Base-by-base conservation (phyloP, 2,329 filamentous ascomycete genomes). In the Hypoxylon sp. region DNA sequence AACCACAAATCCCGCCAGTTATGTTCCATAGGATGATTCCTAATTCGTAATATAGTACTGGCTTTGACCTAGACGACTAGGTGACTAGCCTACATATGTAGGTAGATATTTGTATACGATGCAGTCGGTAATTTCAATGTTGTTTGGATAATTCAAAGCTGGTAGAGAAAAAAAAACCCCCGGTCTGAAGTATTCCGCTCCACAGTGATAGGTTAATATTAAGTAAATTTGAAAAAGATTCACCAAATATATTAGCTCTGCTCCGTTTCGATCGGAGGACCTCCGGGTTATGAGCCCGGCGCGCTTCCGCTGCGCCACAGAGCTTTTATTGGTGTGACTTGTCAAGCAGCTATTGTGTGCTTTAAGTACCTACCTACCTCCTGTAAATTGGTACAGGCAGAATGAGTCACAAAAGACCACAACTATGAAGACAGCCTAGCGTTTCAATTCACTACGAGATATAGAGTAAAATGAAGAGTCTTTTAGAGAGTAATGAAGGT, bases 221-320 rank as follows among this genome's bases (percentile, higher is more conserved):
- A 55, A 22, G 22, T 35, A 31, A 22, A 26, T 37, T 50, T 26
- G 1, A n/a, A 19, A 22, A 22, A 33, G 1, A 31, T 6, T 22
- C 19, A 22, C 19, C 39, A 52, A 54, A 19, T 39, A 52, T 10
- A n/a, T 35, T 65, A 65, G 62, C 62, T 59, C 55, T 59, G 53
- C 62, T 65, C 55, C 55, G 54, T 65, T 65, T 65, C 54, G 62
- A 65, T 65, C 55, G 50, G 55, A 65, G 62, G 62, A 54, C 62
- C 62, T 61, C 63, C 56, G 56, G 51, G 56, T 61, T 61, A 61
- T 61, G 51, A 65, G 57, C 51, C 57, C 56, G 56, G 44, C 57
- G 63, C 57, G 51, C 63, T 65, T 60, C 55, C 63, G 42, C 55
- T 65, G 62, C 62, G 55, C 63, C 63, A 60, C 51, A 60, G 51